These are phyloP conservation scores for Phytophthora palmivora DNA, from an alignment of 352 stramenopile species.

Conservation along the genomic window DNA sequence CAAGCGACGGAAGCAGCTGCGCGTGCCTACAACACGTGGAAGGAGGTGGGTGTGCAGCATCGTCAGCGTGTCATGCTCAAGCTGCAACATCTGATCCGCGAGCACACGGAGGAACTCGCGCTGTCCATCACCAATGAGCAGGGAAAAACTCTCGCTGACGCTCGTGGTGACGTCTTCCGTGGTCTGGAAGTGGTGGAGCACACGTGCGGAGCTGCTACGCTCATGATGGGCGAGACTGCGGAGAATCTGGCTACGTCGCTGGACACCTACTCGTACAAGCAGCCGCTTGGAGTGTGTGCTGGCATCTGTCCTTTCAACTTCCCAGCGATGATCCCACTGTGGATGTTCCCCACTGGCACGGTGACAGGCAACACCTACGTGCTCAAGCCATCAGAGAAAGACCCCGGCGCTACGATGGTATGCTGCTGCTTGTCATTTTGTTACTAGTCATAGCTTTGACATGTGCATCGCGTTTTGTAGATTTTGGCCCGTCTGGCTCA, in stretches of 20 bases:
- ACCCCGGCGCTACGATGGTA: constrained; percentile 89
- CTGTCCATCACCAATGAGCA: constrained; percentile 95
- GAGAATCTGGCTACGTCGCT: constrained; percentile 92
- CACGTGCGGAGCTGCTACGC: constrained; percentile 74
- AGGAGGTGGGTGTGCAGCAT: constrained; percentile 93
- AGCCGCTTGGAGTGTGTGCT: constrained; percentile 94
- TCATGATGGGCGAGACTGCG: constrained; percentile 96
- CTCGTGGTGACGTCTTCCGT: constrained; percentile 97
- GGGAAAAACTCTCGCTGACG: constrained; percentile 94
- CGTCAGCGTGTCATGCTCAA: constrained; percentile 96
- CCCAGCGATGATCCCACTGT: constrained; percentile 97
- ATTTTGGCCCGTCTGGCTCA: constrained; percentile 93
- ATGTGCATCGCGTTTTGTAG: constrained; percentile 23
- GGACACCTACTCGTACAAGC: constrained; percentile 97
- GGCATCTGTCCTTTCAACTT: constrained; percentile 97
- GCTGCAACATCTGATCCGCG: constrained; percentile 95
- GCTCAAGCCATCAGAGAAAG: constrained; percentile 96
- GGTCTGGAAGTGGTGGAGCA: constrained; percentile 91
- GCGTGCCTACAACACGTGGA: constrained; percentile 93
- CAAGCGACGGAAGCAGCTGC: constrained; percentile 78
- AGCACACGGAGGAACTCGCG: constrained; percentile 95
- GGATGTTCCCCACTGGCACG: constrained; percentile 91
- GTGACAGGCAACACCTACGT: constrained; percentile 97
- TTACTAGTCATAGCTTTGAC: constrained; percentile 5
- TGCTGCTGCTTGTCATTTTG: background rate